Conservation (phyloP, 1,284 basidiomycete genomes). For the Salmacisia buchloeana region DNA sequence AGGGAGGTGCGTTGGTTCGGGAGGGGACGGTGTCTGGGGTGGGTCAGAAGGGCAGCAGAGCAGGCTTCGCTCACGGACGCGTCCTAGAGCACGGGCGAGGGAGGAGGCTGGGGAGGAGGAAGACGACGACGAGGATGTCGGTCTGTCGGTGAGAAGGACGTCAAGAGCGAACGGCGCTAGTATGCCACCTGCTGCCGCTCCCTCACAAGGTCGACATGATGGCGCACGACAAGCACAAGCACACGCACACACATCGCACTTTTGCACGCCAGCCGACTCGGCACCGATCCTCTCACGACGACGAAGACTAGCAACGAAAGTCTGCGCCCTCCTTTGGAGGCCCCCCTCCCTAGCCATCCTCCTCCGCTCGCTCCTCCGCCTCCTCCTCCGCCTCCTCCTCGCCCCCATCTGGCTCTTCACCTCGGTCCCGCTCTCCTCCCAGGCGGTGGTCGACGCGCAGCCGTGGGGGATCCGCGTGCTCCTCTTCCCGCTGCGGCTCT, state of each 20-base stretch:
- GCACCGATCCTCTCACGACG: neutral
- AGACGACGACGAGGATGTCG: no score
- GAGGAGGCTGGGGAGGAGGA: no score
- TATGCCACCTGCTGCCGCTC: no score
- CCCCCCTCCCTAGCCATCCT: no score
- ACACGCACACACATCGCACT: neutral
- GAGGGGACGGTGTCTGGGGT: no score
- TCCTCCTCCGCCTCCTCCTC: slow-evolving; percentile 1
- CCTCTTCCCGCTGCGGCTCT: slow-evolving; percentile 39
- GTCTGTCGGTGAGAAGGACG: no score
- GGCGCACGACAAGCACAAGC: neutral
- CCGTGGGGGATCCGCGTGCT: slow-evolving; percentile 17
- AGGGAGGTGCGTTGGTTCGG: no score
- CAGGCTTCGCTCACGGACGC: no score
- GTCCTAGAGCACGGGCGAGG: no score
- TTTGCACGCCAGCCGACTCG: neutral
- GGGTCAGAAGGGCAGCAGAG: no score
- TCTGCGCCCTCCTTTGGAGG: neutral
- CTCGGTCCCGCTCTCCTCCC: neutral
- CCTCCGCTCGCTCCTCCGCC: neutral
- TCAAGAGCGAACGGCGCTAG: no score
- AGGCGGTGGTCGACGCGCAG: neutral
- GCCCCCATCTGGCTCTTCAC: neutral
- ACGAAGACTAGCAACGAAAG: neutral
- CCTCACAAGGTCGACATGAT: no score